Base-by-base conservation (phyloP, 2,329 filamentous ascomycete species). In the Ophiocordyceps camponoti-rufipedis region DNA sequence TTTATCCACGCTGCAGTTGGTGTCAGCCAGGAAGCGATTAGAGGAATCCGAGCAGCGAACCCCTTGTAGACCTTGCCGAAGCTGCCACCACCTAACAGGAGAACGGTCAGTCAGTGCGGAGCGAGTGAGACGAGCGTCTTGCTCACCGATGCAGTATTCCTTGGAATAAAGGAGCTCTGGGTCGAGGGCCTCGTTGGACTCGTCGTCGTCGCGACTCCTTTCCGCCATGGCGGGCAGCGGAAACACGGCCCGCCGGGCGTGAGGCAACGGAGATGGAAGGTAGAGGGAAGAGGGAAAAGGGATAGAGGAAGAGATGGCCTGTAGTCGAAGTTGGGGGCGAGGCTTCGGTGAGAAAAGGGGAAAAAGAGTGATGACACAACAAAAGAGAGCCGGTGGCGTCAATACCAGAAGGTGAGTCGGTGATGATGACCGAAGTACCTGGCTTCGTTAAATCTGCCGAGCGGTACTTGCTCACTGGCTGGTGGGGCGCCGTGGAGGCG, bases 1-100 rank as follows among this genome's bases (percentile, higher is more conserved):
- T 59, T 80, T 85, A 56, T 96, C 87, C 57, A 95, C 88, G 44
- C 35, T 39, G 14, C n/a, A 38, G n/a, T 1, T n/a, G 35, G 8
- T 16, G 35, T 39, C 35, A 39, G 35, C 16, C 9, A 10, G n/a
- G 35, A 5, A 8, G 35, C n/a, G 35, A n/a, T 38, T 4, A 18
- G 9, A 8, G 6, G 7, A 11, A 39, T 39, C 1, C 14, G 18
- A 16, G 35, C 16, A 39, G 10, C 35, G 35, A 7, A 39, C 35
- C 87, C 91, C 63, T 95, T 95, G 73, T 94, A 98, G 32, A 98
- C 91, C 42, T 89, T 80, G 47, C 91, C 91, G 62, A 98, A 98
- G 62, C 88, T 95, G 48, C 89, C 89, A 63, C 85, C 86, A 11
- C 35, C 35, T 39, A 8, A 16, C 6, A 16, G 6, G 6, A 39